Conservation (phyloP, 2,329 filamentous ascomycete genomes). For the Hymenoscyphus scutula region DNA sequence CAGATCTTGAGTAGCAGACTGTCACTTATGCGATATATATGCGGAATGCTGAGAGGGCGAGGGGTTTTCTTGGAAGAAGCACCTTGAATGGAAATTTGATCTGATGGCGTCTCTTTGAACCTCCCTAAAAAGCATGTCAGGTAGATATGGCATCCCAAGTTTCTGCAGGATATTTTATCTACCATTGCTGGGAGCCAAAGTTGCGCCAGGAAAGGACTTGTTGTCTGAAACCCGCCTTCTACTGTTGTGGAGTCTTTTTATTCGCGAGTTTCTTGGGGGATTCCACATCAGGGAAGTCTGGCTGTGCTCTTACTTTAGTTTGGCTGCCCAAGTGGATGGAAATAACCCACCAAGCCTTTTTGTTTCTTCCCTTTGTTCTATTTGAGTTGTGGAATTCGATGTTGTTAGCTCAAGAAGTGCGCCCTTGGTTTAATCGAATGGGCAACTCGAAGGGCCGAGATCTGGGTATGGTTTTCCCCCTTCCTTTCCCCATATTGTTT, state of each 20-base stretch:
- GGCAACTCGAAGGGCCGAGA: background rate
- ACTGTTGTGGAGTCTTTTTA: background rate
- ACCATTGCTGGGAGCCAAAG: background rate
- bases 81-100: background rate
- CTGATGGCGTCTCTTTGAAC: background rate
- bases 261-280: background rate
- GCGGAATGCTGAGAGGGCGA: background rate
- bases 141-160: background rate
- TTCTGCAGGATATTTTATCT: background rate
- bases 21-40: background rate
- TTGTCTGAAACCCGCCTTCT: background rate
- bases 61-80: background rate
- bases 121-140: background rate
- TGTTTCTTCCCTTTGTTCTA: background rate
- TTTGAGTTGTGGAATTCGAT: background rate
- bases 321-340: background rate
- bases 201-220: background rate
- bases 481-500: background rate
- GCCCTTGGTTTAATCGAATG: background rate
- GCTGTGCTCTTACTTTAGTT: background rate
- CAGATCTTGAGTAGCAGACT: too few relatives aligned
- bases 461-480: background rate
- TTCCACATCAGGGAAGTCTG: background rate
- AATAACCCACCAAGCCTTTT: background rate
- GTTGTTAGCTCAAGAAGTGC: background rate